Percentiles rank a stretch among this genome's conserved stretches.
phyloP scores from a whole-genome alignment of 2,329 filamentous ascomycete species.

The Trichoderma lentiforme region DNA sequence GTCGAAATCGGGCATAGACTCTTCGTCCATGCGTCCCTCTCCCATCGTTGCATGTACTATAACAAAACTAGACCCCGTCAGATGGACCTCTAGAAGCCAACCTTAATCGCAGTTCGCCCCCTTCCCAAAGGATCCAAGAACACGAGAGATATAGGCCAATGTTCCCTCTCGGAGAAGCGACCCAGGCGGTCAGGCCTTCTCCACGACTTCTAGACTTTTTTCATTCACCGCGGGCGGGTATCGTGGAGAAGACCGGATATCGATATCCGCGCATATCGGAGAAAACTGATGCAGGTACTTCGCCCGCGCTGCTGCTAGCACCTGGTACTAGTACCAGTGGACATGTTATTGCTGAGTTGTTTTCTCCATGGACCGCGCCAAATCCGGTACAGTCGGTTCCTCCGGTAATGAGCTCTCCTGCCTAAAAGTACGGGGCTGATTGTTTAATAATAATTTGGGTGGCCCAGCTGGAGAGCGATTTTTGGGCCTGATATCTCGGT shows the following conservation, averaged over 20 bases:
- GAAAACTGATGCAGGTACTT: conserved; percentile 16
- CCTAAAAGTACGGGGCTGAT: conserved; percentile 8
- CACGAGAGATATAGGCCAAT: neutral
- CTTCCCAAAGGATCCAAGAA: neutral
- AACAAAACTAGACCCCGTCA: neutral
- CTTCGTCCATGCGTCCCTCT: neutral
- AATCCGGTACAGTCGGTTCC: conserved; percentile 10
- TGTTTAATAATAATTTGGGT: conserved; percentile 3
- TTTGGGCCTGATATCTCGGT: conserved; percentile 5
- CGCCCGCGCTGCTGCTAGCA: conserved; percentile 1
- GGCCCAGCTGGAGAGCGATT: conserved; percentile 3
- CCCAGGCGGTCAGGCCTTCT: conserved; percentile 8
- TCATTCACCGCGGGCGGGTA: conserved; percentile 10
- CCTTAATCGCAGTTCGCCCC: neutral
- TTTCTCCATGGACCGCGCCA: neutral
- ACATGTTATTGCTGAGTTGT: neutral
- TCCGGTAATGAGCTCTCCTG: conserved; percentile 17
- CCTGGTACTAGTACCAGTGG: neutral
- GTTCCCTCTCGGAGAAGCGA: neutral
- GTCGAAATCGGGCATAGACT: neutral
- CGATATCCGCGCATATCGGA: conserved; percentile 16
- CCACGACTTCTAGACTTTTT: conserved; percentile 7
- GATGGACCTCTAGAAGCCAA: neutral
- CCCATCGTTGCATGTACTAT: neutral
- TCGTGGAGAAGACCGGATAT: conserved; percentile 17